A percentile compares a stretch with the other conserved stretches of the same genome.
Conservation (phyloP, 208 protist species). For the Leishmania braziliensis region DNA sequence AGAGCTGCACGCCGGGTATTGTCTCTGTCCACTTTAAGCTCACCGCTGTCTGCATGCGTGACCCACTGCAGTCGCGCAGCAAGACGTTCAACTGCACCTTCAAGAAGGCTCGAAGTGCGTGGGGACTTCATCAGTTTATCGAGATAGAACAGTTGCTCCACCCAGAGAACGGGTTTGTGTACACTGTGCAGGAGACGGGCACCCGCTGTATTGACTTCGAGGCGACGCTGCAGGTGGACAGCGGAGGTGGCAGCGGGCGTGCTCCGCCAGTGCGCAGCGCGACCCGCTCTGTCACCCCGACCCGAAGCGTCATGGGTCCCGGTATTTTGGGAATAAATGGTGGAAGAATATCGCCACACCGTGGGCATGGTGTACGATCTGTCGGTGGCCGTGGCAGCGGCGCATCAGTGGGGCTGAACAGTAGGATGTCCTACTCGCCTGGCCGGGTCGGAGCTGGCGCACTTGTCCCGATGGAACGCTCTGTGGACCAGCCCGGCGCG, state of each 20-base stretch:
- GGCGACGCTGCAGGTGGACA: conserved; percentile 65
- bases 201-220: conserved; percentile 76
- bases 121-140: conserved; percentile 90
- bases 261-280: conserved; percentile 37
- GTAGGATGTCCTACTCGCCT: conserved; percentile 23
- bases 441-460: conserved; percentile 16
- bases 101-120: conserved; percentile 79
- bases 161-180: conserved; percentile 65
- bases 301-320: conserved; percentile 15
- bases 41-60: conserved; percentile 56
- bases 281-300: conserved; percentile 33
- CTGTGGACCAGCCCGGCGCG: conserved; percentile 30
- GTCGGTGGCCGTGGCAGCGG: conserved; percentile 15
- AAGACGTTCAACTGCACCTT: conserved; percentile 89
- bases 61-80: conserved; percentile 65
- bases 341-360: conserved; percentile 13
- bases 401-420: background rate
- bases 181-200: conserved; percentile 65
- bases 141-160: conserved; percentile 55
- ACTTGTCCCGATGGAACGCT: conserved; percentile 33
- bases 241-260: conserved; percentile 25
- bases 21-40: conserved; percentile 80
- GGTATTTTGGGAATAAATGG: background rate
- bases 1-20: conserved; percentile 63
- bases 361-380: conserved; percentile 18